Evolutionary conservation across 768 basidiomycete genomes (phyloP), one percentile per base, ranked within the genome.

Genomic region (Mycena metata): DNA sequence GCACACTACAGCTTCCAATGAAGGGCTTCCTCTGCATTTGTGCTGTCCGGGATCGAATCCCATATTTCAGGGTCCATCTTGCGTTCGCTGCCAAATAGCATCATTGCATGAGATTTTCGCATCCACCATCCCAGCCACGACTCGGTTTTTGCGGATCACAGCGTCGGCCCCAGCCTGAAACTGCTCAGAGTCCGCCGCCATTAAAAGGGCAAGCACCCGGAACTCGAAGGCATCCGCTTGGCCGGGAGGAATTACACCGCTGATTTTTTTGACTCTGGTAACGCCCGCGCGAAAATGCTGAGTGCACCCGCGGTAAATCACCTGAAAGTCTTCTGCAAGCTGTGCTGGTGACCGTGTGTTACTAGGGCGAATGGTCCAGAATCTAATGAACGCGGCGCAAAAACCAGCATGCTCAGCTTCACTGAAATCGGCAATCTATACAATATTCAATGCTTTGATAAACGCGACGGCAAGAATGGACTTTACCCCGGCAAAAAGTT

Each of bases 1-100:
- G 62, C 66, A 24, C 26, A 41, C 46, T 82, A 81, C 0, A 82
- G 26, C 52, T 78, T 80, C 72, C 72, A 79, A 60, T 83, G 77
- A 75, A 81, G 77, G 0, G 78, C 63, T 60, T 83, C 82, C 50
- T 80, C 78, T 1, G 81, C 76, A 72, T 83, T 83, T 7, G 76
- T 81, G 1, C 76, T 79, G 1, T 69, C 54, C 0, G 79, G 81
- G 1, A 83, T 68, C 0, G 74, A 76, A 9, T 80, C 73, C 79
- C 79, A 82, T 19, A 80, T 30, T 0, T 69, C 62, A 3, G 58
- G 56, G 41, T 77, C 72, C 79, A 81, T 81, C 0, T n/a, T 50
- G 0, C 75, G 65, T n/a, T 76, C 64, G 2, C 80, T 74, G 30
- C 63, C 39, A 70, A 76, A 54, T 2, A 83, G 60, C 77, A 81